Evolutionary conservation across 2,329 filamentous ascomycete species (phyloP).

Genomic region (Taxawa tesnikishii): DNA sequence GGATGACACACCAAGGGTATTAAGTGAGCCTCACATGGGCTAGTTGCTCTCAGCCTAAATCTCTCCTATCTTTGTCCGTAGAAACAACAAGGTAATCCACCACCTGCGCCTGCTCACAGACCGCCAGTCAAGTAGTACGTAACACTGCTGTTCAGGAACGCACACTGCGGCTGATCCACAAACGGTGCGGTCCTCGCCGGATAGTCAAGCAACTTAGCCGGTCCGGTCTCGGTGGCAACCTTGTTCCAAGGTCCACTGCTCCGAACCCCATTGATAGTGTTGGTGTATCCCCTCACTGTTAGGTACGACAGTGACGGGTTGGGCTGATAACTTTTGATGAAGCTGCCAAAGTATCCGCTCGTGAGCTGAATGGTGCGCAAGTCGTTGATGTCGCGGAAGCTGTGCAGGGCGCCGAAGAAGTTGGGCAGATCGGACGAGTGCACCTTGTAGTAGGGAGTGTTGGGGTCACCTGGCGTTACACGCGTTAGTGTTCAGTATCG

Average conservation of each 20-base stretch:
- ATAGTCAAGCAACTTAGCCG: constrained; percentile 33
- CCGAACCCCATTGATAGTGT: constrained; percentile 26
- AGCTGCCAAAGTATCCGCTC: constrained; percentile 37
- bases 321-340: constrained; percentile 38
- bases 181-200: constrained; percentile 32
- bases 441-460: constrained; percentile 47
- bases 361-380: constrained; percentile 32
- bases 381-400: constrained; percentile 39
- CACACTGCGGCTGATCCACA: constrained; percentile 40
- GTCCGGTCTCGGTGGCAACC: constrained; percentile 23
- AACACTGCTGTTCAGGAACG: constrained; percentile 32
- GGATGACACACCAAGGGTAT: too few species aligned
- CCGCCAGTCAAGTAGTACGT: constrained; percentile 27
- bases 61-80: too few species aligned
- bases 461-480: too few species aligned
- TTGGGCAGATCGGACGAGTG: constrained; percentile 28
- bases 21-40: too few species aligned
- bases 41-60: too few species aligned
- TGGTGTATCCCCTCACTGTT: constrained; percentile 32
- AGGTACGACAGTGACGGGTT: constrained; percentile 37
- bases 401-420: constrained; percentile 20
- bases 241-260: constrained; percentile 26
- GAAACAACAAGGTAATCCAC: too few species aligned
- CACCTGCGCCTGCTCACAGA: too few species aligned
- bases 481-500: too few species aligned